Evolutionary conservation across 2,329 filamentous ascomycete species (phyloP), one percentile per base, ranked within the genome.

Genomic region (Ophiostoma australiae): DNA sequence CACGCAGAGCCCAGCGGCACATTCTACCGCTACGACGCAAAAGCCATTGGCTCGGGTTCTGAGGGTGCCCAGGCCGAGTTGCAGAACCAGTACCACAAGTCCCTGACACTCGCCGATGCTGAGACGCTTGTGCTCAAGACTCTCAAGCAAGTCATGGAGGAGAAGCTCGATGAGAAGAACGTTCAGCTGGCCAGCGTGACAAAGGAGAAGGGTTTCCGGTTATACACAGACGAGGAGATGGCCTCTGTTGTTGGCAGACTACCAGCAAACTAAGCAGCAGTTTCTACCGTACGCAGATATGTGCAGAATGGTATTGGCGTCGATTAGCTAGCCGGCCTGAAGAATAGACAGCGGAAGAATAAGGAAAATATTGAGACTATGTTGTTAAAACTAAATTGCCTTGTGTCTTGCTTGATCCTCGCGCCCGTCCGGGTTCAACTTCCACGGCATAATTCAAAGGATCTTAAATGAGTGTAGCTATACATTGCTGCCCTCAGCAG

Each of bases 71-170:
- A 99, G 82, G 95, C 95, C 52, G 95, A 99, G 84, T 84, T 99
- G 78, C 95, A 99, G 83, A 97, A 97, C 79, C 94, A 98, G 83
- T 99, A 97, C 79, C 95, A 99, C 85, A 97, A 96, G 87, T 98
- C 94, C 72, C 86, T 99, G 74, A 97, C 94, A 61, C 90, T 99
- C 74, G 84, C 87, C 71, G 95, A 99, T 79, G 95, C 95, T 72
- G 95, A 99, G 84, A 95, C 94, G 3, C 84, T 99, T 75, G 94
- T 97, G 69, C 85, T 99, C 78, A 98, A 98, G 88, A 99, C 95
- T 52, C 82, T 99, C 80, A 99, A 98, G 87, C 95, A 99, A 84
- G 95, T 99, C 76, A 99, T 99, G 95, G 95, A 99, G 84, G 95
- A 99, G 89, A 99, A 99, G 85, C 86, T 99, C 73, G 95, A 99